Percentiles rank a stretch among this genome's conserved stretches.
Conservation (phyloP, 345 rosid species). For the Citropsis articulata region DNA sequence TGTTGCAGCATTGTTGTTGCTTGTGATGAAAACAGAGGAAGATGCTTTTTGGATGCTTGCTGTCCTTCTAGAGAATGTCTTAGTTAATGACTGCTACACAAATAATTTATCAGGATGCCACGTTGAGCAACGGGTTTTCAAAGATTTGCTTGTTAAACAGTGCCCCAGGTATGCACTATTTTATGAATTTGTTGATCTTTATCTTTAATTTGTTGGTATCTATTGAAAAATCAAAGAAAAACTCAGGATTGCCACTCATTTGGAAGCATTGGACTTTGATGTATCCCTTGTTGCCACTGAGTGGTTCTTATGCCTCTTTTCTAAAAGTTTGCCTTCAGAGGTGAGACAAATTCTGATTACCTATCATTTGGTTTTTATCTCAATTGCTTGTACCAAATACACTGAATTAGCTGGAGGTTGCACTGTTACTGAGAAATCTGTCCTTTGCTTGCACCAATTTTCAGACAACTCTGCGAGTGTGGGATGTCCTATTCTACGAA, state of each 20-base stretch:
- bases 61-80: constrained; percentile 88
- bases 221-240: constrained; percentile 15
- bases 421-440: constrained; percentile 8
- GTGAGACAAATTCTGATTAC: constrained; percentile 32
- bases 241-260: constrained; percentile 83
- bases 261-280: constrained; percentile 90
- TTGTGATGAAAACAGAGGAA: constrained; percentile 99
- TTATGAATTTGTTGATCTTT: neutral
- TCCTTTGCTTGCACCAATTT: constrained; percentile 1
- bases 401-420: neutral
- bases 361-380: neutral
- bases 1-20: constrained; percentile 87
- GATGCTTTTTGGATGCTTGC: constrained; percentile 99
- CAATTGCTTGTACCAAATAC: neutral
- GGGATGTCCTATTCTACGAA: constrained; percentile 98
- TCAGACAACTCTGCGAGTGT: constrained; percentile 93
- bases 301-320: constrained; percentile 99
- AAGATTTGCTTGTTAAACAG: constrained; percentile 80
- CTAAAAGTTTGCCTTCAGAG: constrained; percentile 99
- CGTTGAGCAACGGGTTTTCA: constrained; percentile 96
- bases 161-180: constrained; percentile 65
- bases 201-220: neutral
- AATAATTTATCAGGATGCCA: constrained; percentile 95
- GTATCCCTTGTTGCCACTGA: constrained; percentile 98
- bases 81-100: constrained; percentile 95